Evolutionary conservation across 441 rosid species (phyloP), one percentile per base, ranked within the genome.

Genomic region (Adansonia gregorii): DNA sequence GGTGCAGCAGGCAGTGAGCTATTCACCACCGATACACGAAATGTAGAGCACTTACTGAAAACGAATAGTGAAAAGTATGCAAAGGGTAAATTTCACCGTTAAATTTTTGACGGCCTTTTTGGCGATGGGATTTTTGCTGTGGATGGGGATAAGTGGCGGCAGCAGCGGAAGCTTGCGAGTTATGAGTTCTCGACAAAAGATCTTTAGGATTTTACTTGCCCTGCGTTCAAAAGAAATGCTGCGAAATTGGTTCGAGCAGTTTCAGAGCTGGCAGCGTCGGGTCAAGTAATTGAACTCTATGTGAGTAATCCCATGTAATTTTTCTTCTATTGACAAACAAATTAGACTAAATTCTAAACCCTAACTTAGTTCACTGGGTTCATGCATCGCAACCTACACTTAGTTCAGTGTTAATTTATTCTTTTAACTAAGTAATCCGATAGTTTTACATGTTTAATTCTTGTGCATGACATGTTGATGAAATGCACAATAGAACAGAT

Each of bases 141-240:
- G 31, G 94, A 94, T 73, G 97, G 96, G 4, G 93, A 89, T 3
- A 90, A 88, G 79, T 91, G 97, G 98, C 84, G 76, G 85, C 93
- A 91, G 55, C 97, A 92, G 83, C 84, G 98, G 82, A 94, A 94
- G 87, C 88, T 91, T 2, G 88, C 95, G 1, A 94, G 97, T 78
- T 87, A 82, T 24, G 97, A 92, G 87, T 94, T 92, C 70, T 90
- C 95, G 0, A 84, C 94, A 0, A 88, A 93, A 60, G 89, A 91
- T 54, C 85, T 94, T 0, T 83, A 93, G 76, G 94, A 89, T 8
- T 92, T 89, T 76, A 91, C 93, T 78, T 91, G 97, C 66, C 75
- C 75, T n/a, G 91, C 88, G 61, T 94, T 94, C 59, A 81, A 94
- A 77, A 84, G 63, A 60, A 90, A 87, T 19, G 90, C 92, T n/a